phyloP scores from a whole-genome alignment of 2,329 filamentous ascomycete genomes.

The Mycosphaerella arachidis region DNA sequence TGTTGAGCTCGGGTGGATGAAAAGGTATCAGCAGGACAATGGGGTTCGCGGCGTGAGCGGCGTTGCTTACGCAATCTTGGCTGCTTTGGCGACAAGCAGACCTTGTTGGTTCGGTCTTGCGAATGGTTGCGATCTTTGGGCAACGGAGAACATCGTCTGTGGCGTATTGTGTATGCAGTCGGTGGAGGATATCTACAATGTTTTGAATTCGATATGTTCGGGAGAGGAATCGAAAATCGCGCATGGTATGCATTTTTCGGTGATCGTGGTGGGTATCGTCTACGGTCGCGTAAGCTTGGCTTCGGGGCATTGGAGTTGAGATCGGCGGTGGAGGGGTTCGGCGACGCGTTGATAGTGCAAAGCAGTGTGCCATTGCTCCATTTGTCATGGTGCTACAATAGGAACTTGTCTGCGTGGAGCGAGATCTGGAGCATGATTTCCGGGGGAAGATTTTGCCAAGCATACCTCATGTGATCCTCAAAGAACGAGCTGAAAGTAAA shows the following conservation, averaged over 20 bases:
- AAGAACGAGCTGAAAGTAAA: background rate
- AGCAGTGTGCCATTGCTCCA: background rate
- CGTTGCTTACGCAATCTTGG: background rate
- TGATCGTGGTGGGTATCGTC: background rate
- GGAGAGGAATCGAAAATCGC: background rate
- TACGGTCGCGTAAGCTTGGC: background rate
- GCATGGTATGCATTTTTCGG: background rate
- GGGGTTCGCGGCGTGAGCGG: background rate
- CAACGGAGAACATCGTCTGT: background rate
- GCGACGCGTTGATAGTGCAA: background rate
- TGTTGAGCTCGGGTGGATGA: background rate
- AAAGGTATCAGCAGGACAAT: background rate
- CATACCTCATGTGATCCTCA: background rate
- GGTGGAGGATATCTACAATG: background rate
- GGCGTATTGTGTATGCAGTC: background rate
- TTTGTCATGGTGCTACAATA: background rate
- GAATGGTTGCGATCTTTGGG: background rate
- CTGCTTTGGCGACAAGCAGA: background rate
- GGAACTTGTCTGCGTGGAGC: background rate
- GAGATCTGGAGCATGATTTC: background rate
- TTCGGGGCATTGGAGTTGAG: background rate
- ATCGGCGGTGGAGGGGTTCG: background rate
- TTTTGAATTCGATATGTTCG: background rate
- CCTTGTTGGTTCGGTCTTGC: background rate
- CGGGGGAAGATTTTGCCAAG: background rate